Base-by-base conservation (phyloP, 106 monocot species). In the Platanthera zijinensis region DNA sequence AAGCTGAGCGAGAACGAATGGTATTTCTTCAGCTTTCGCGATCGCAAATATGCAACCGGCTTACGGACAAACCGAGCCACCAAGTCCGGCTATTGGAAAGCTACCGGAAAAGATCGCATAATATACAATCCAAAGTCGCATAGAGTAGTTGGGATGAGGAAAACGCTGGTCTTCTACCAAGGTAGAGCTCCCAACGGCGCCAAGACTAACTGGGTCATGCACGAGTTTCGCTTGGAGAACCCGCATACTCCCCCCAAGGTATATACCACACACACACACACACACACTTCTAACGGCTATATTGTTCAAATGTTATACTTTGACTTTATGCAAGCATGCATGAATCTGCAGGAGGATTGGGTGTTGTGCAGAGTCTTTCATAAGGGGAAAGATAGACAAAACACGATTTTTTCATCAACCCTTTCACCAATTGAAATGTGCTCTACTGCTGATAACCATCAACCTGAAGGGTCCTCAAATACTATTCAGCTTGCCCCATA, bases 291-390 rank as follows among this genome's bases (percentile, higher is more conserved):
- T 11, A 66, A 66, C 18, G 28, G 5, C n/a, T n/a, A n/a, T n/a
- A n/a, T n/a, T n/a, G n/a, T n/a, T n/a, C n/a, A n/a, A n/a, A n/a
- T n/a, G n/a, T n/a, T n/a, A n/a, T n/a, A n/a, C n/a, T n/a, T n/a
- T n/a, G n/a, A n/a, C n/a, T n/a, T n/a, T n/a, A n/a, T n/a, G n/a
- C n/a, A n/a, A n/a, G n/a, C n/a, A n/a, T n/a, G n/a, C n/a, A n/a
- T n/a, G n/a, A n/a, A n/a, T n/a, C n/a, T 3, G 17, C 83, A 87
- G 87, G 87, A 87, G 84, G 87, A 87, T 70, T 87, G 87, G 87
- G 87, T 87, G 66, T 46, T 87, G 3, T 87, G 87, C 67, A 84
- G 87, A 74, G 87, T 87, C 17, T 81, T 83, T 62, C 71, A 87
- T 69, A 86, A 86, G 77, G 83, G 56, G 61, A 85, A 79, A 56